Evolutionary conservation across 768 basidiomycete species (phyloP), one percentile per base, ranked within the genome.

Genomic region (Lactifluus hygrophoroides): DNA sequence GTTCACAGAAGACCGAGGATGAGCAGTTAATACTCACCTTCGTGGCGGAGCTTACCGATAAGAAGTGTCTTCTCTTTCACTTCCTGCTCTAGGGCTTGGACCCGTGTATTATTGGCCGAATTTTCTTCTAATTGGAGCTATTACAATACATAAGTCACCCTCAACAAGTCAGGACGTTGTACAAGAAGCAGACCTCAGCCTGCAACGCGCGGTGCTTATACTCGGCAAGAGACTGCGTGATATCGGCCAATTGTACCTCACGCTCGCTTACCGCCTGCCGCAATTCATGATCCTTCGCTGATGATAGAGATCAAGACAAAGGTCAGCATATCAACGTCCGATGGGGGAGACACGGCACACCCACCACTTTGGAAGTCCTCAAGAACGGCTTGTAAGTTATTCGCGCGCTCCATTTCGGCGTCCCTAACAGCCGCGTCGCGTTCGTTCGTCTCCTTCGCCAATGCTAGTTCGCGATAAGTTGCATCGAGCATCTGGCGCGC

Each of bases 41-140:
- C 95, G 66, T 98, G 95, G 47, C 94, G 81, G 57, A 97, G 77
- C 70, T 98, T 98, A 47, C 87, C 89, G n/a, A 96, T 90, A 13
- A 96, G 77, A n/a, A 90, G 73, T 56, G 85, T 87, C 80, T 99
- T 98, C 71, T 98, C 95, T 71, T 93, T 96, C 48, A 96, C 77
- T 66, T 98, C 92, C 68, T 87, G 87, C 70, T 94, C 88, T 3
- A 98, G 74, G 45, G 84, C 82, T 43, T 82, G 79, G 5, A 87
- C 84, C 42, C 82, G 79, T 2, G 82, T 77, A 1, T 81, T 80
- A 68, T 83, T 85, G 5, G 80, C 78, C 35, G 82, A 77, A 5
- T 83, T 78, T 61, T 92, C 90, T 59, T 90, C 84, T 25, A 97
- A 72, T 69, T 84, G 78, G 16, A 89, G 76, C 87, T 94, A 67